phyloP scores from a whole-genome alignment of 2,329 filamentous ascomycete genomes.

The Immersiporthe knoxdaviesiana region DNA sequence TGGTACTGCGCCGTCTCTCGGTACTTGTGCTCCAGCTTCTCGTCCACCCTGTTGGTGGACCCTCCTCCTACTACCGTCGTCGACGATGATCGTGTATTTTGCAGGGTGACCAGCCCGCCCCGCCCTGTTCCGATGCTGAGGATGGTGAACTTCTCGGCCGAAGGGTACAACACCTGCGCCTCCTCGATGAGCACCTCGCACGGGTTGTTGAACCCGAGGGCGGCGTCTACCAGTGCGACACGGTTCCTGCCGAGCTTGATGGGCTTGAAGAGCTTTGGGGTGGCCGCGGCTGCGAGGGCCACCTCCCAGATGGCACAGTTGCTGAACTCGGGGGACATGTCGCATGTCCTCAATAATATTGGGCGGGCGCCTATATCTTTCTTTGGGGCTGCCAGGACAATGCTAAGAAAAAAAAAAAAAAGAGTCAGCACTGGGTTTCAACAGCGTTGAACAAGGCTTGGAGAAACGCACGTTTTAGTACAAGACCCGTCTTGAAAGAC shows the following conservation, averaged over 20 bases:
- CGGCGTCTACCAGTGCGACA: slow-evolving; percentile 38
- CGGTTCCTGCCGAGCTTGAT: slow-evolving; percentile 32
- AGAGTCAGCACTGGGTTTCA: too few relatives aligned
- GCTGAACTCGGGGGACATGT: slow-evolving; percentile 30
- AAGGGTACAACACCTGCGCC: slow-evolving; percentile 34
- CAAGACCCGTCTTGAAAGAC: slow-evolving; percentile 33
- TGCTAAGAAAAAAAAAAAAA: slow-evolving; percentile 29
- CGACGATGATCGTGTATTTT: background rate
- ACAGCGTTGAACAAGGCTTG: too few relatives aligned
- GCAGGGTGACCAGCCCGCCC: slow-evolving; percentile 31
- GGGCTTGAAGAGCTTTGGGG: slow-evolving; percentile 37
- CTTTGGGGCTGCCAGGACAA: slow-evolving; percentile 37
- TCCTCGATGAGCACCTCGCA: slow-evolving; percentile 37
- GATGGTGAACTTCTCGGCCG: slow-evolving; percentile 23
- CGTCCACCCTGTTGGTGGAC: slow-evolving; percentile 33
- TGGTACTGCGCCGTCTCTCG: slow-evolving; percentile 32
- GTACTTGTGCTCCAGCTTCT: slow-evolving; percentile 28
- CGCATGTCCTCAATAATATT: slow-evolving; percentile 37
- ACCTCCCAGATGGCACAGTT: slow-evolving; percentile 38
- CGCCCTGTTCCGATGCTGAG: slow-evolving; percentile 38
- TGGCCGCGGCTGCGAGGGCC: slow-evolving; percentile 33
- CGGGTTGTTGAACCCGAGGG: slow-evolving; percentile 41
- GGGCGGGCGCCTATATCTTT: slow-evolving; percentile 35
- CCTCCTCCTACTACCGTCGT: slow-evolving; percentile 28
- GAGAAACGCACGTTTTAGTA: slow-evolving; percentile 34